phyloP scores from a whole-genome alignment of 768 basidiomycete species.

The Russula earlei region DNA sequence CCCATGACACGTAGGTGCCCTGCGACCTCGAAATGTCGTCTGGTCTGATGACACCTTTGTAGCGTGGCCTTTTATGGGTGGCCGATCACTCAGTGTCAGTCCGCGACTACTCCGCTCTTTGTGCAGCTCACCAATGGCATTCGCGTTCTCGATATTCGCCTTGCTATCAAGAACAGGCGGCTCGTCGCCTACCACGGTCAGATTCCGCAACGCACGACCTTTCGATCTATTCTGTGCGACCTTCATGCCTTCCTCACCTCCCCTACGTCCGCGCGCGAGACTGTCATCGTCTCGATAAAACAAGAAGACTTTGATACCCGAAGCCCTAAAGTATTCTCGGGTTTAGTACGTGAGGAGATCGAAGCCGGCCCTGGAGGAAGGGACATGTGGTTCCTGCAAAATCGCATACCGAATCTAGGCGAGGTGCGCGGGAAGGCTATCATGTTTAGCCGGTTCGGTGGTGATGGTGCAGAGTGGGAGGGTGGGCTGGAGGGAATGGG shows the following conservation, averaged over 20 bases:
- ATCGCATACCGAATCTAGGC: slow-evolving; percentile 69
- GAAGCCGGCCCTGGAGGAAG: slow-evolving; percentile 39
- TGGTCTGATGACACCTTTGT: slow-evolving; percentile 11
- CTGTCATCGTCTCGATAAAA: slow-evolving; percentile 80
- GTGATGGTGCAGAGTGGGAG: slow-evolving; percentile 59
- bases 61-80: slow-evolving; percentile 81
- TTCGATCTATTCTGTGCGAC: slow-evolving; percentile 51
- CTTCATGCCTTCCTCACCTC: slow-evolving; percentile 57
- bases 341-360: slow-evolving; percentile 58
- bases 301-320: slow-evolving; percentile 62
- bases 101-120: slow-evolving; percentile 45
- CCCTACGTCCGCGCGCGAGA: slow-evolving; percentile 51
- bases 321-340: slow-evolving; percentile 45
- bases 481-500: slow-evolving; percentile 62
- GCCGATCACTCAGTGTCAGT: slow-evolving; percentile 85
- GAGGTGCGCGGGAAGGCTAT: slow-evolving; percentile 82
- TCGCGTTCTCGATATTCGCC: slow-evolving; percentile 72
- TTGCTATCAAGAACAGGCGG: slow-evolving; percentile 51
- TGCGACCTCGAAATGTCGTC: neutral
- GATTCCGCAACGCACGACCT: slow-evolving; percentile 60
- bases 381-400: slow-evolving; percentile 75
- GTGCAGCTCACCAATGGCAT: slow-evolving; percentile 71
- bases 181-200: slow-evolving; percentile 77
- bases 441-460: slow-evolving; percentile 80
- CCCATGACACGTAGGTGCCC: slow-evolving; percentile 54